Base-by-base conservation (phyloP, 2,329 filamentous ascomycete genomes). In the Fusarium setosum region DNA sequence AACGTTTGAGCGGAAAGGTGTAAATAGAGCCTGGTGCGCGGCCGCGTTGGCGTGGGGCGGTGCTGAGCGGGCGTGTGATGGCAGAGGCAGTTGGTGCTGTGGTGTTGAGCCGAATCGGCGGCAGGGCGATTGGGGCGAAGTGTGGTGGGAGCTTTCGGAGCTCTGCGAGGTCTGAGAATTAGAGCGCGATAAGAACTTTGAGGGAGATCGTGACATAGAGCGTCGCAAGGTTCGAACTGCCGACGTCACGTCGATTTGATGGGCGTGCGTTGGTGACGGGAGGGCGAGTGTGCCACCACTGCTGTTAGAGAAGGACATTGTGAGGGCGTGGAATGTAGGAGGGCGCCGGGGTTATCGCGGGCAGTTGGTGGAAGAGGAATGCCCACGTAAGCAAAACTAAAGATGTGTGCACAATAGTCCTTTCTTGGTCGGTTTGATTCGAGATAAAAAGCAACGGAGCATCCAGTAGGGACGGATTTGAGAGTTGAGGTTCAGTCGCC, bases 161-260 rank as follows among this genome's bases (percentile, higher is more conserved):
- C 76, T 79, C 34, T 83, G 79, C 13, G 83, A 83, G 59, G 75
- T 79, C 63, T 83, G 80, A 1, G 84, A 85, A 41, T 77, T 77
- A 42, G 81, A 76, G 64, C 84, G 82, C 49, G 78, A 76, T 32
- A 96, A 81, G 56, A 96, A 95, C 77, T 96, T 97, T 29, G 95
- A 97, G 11, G 95, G 95, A n/a, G 95, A 97, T 72, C 94, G 88
- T 57, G 94, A 97, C 65, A 97, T 84, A 23, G 95, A 97, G 70
- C 93, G 92, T 67, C 94, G 88, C 59, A 97, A 84, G 72, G 93
- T 92, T 74, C 93, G 88, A 65, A 97, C 92, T 59, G 92, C 90
- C 49, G 92, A 89, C 63, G 92, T 90, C 67, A 93, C 89, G 81
- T 97, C 92, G 72, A 95, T 91, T 79, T 92, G 90, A 76, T 93